These are phyloP conservation scores for Fagopyrum homotropicum DNA, from an alignment of 148 eudicot species.

Conservation along the genomic window DNA sequence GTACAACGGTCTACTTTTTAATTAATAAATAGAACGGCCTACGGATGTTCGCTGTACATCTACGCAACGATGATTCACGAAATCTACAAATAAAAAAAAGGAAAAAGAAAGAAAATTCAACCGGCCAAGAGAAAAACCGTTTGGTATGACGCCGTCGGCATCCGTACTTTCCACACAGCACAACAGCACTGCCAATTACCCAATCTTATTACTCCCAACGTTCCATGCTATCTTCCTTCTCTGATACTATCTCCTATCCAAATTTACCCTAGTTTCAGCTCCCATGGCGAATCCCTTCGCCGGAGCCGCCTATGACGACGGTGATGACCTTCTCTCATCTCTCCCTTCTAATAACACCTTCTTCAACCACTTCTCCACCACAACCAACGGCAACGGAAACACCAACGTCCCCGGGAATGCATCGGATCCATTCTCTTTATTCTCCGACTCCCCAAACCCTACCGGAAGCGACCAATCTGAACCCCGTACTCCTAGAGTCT, in stretches of 20 bases:
- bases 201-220: neutral
- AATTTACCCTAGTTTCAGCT: neutral
- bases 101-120: neutral
- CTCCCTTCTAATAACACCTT: slow-evolving; percentile 11
- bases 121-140: slow-evolving; percentile 8
- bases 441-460: slow-evolving; percentile 7
- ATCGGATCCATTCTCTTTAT: neutral
- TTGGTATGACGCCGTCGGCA: neutral
- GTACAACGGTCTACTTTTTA: too few species aligned
- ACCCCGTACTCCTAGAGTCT: slow-evolving; percentile 38
- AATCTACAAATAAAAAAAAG: neutral
- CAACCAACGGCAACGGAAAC: slow-evolving; percentile 12
- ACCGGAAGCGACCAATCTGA: slow-evolving; percentile 3
- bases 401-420: neutral
- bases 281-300: slow-evolving; percentile 30
- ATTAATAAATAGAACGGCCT: too few species aligned
- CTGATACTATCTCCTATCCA: neutral
- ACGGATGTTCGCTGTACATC: neutral
- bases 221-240: neutral
- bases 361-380: slow-evolving; percentile 8
- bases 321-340: slow-evolving; percentile 21
- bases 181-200: neutral
- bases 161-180: neutral
- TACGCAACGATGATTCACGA: neutral
- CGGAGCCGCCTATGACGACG: slow-evolving; percentile 24